Evolutionary conservation across 352 stramenopile species (phyloP).

Genomic region (Phytopythium ostracodes): DNA sequence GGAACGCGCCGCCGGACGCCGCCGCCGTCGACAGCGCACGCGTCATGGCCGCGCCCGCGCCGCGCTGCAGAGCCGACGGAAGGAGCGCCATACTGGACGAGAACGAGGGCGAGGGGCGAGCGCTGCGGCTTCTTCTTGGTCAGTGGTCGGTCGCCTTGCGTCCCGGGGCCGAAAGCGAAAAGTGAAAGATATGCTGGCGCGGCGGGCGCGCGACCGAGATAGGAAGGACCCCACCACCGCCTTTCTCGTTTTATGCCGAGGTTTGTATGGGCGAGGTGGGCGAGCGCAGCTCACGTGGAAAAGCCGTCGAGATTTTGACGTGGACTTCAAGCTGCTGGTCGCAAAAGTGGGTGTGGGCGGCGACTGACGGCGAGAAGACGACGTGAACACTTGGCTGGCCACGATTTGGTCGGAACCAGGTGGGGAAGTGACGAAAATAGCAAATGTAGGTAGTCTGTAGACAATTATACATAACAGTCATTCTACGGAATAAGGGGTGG

Average conservation of each 20-base stretch:
- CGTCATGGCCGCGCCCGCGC: constrained; percentile 1
- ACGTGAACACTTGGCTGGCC: too few species aligned
- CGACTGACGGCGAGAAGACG: too few species aligned
- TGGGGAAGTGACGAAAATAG: too few species aligned
- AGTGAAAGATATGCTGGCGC: constrained; percentile 7
- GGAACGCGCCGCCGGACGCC: constrained; percentile 61
- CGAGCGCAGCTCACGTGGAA: constrained; percentile 3
- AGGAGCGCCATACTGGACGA: neutral
- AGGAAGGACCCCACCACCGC: neutral
- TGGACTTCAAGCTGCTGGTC: neutral
- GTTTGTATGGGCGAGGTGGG: neutral
- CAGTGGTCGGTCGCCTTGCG: neutral
- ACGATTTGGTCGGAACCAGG: too few species aligned
- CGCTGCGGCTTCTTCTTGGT: neutral
- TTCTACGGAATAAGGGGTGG: too few species aligned
- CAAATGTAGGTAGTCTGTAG: too few species aligned
- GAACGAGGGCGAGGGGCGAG: neutral
- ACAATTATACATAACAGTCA: too few species aligned
- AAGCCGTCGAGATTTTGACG: constrained; percentile 2
- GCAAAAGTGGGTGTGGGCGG: too few species aligned
- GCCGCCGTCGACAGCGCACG: constrained; percentile 23
- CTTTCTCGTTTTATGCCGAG: neutral
- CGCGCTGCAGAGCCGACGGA: constrained; percentile 5
- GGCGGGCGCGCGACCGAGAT: neutral
- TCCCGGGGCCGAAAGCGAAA: constrained; percentile 1